phyloP scores from a whole-genome alignment of 139 green algal species.

The Raphidocelis subcapitata region DNA sequence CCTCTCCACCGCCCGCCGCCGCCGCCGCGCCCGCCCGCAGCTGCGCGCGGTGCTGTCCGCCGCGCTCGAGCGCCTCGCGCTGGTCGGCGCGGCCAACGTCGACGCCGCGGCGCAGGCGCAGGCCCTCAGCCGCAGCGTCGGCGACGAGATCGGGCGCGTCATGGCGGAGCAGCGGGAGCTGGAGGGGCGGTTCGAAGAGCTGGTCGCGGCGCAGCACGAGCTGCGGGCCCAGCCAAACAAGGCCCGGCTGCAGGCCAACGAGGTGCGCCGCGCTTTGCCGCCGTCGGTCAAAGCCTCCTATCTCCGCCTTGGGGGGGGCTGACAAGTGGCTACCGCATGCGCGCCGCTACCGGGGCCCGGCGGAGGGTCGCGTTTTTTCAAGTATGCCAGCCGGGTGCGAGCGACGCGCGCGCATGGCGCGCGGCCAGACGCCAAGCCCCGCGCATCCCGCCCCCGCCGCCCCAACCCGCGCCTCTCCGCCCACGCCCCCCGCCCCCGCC shows the following conservation, averaged over 20 bases:
- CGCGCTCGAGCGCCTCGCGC: constrained; percentile 53
- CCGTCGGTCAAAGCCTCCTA: too few species aligned
- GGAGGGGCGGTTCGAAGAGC: constrained; percentile 66
- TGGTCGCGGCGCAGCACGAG: constrained; percentile 54
- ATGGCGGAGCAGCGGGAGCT: constrained; percentile 74
- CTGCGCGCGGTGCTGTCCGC: constrained; percentile 56
- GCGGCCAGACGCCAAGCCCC: too few species aligned
- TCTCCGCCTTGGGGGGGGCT: background rate
- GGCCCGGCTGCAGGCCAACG: constrained; percentile 60
- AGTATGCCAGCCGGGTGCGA: too few species aligned
- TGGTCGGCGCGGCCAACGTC: constrained; percentile 60
- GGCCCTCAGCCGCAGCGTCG: constrained; percentile 67
- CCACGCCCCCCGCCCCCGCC: too few species aligned
- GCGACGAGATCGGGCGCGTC: constrained; percentile 74
- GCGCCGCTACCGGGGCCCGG: too few species aligned
- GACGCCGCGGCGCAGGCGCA: constrained; percentile 68
- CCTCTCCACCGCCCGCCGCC: too few species aligned
- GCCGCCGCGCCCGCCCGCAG: constrained; percentile 29
- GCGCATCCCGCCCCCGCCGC: too few species aligned
- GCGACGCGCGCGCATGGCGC: too few species aligned
- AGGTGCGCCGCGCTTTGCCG: constrained; percentile 32
- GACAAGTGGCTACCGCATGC: background rate
- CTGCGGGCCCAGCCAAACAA: constrained; percentile 69
- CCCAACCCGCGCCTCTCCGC: too few species aligned
- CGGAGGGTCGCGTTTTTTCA: too few species aligned